Percentiles rank a stretch among this genome's conserved stretches.
phyloP scores from a whole-genome alignment of 306 rosid species.

The Ammopiptanthus mongolicus region DNA sequence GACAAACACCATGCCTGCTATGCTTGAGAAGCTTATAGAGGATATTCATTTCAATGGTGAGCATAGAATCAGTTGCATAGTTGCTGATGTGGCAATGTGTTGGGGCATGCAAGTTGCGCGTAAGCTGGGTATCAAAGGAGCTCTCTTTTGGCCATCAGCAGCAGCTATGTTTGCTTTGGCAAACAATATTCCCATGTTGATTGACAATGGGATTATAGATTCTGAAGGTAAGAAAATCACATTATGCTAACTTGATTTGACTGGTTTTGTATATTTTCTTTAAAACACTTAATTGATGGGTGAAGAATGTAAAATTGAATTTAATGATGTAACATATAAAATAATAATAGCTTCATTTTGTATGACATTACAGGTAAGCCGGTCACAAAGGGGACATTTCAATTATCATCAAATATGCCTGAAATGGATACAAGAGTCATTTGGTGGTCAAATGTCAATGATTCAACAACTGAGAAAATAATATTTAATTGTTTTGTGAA shows the following conservation, averaged over 20 bases:
- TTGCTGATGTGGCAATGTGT: neutral
- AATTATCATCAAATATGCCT: slow-evolving; percentile 13
- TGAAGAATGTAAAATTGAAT: neutral
- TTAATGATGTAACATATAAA: neutral
- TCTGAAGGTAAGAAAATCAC: slow-evolving; percentile 16
- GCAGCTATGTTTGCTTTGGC: neutral
- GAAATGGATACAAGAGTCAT: slow-evolving; percentile 1
- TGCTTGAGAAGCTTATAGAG: slow-evolving; percentile 29
- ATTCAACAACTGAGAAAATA: neutral
- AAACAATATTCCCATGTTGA: slow-evolving; percentile 8
- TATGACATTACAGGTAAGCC: slow-evolving; percentile 8
- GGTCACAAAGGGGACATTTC: neutral
- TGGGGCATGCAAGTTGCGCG: neutral
- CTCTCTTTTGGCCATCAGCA: neutral
- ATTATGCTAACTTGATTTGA: neutral
- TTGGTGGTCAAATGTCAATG: slow-evolving; percentile 9
- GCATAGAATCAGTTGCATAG: neutral
- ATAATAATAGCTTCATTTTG: neutral
- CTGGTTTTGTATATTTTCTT: too few relatives aligned
- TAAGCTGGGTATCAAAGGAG: neutral
- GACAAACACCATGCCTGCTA: neutral
- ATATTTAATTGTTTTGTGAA: neutral
- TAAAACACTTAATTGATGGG: neutral
- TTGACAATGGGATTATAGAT: slow-evolving; percentile 29
- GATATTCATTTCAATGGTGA: neutral